Percentiles rank a stretch among this genome's conserved stretches.
Evolutionary conservation across 257 asterid genomes (phyloP).

Genomic region (Rehmannia glutinosa): DNA sequence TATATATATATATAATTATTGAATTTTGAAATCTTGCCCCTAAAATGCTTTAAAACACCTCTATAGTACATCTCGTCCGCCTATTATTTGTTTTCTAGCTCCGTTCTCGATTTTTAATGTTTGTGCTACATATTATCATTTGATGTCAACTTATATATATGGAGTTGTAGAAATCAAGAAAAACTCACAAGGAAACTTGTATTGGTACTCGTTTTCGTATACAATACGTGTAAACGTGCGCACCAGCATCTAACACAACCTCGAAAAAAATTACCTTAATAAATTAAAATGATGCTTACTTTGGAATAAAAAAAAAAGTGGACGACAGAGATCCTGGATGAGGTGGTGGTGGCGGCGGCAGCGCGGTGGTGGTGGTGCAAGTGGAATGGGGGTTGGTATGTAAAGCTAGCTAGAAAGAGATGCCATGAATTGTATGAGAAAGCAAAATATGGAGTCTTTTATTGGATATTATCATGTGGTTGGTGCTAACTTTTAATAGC

Average conservation of each 20-base stretch:
- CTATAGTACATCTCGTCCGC: too few relatives aligned
- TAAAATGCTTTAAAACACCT: too few relatives aligned
- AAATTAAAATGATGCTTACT: too few relatives aligned
- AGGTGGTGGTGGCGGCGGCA: slow-evolving; percentile 5
- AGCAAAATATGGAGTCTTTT: slow-evolving; percentile 23
- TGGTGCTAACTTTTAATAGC: slow-evolving; percentile 32
- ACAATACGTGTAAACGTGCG: neutral
- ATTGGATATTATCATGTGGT: slow-evolving; percentile 20
- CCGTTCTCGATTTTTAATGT: too few relatives aligned
- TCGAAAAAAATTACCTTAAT: too few relatives aligned
- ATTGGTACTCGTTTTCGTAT: neutral
- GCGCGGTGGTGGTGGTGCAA: too few relatives aligned
- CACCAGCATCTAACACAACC: too few relatives aligned
- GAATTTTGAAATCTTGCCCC: too few relatives aligned
- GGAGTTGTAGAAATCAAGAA: neutral
- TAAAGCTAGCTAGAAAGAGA: neutral
- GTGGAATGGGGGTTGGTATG: too few relatives aligned
- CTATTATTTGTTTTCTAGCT: too few relatives aligned
- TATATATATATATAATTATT: too few relatives aligned
- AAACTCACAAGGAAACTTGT: neutral
- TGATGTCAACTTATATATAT: neutral
- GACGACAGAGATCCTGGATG: neutral
- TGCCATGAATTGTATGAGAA: too few relatives aligned
- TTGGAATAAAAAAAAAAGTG: neutral
- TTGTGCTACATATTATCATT: neutral